A percentile compares a stretch with the other conserved stretches of the same genome.
Evolutionary conservation across 805 yeast genomes (phyloP).

Genomic region (Sugiyamaella qingdaonensis): DNA sequence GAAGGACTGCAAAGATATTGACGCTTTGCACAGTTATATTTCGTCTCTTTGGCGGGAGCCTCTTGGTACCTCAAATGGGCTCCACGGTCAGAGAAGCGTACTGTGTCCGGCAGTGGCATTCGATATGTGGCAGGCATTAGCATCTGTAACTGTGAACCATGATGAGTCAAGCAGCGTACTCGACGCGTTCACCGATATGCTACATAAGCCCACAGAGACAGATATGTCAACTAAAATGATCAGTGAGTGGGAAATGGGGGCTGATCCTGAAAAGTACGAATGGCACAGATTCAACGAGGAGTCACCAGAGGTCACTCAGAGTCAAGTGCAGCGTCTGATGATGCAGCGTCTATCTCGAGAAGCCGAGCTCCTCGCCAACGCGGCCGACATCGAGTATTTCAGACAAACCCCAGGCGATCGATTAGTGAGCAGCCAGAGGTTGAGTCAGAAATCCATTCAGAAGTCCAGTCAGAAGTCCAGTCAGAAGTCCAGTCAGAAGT

Average conservation of each 20-base stretch:
- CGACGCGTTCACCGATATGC: background rate
- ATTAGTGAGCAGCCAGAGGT: background rate
- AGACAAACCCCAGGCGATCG: background rate
- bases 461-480: background rate
- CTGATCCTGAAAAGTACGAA: slow-evolving; percentile 5
- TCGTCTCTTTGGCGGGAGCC: background rate
- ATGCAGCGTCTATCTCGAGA: background rate
- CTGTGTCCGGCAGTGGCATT: background rate
- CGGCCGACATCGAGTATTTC: background rate
- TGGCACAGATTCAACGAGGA: slow-evolving; percentile 8
- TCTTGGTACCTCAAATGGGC: background rate
- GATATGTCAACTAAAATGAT: slow-evolving; percentile 3
- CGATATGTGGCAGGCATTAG: background rate
- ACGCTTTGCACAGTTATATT: background rate
- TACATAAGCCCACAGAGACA: background rate
- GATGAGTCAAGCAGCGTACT: background rate
- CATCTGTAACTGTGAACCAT: background rate
- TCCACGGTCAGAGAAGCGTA: background rate
- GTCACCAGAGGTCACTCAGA: background rate
- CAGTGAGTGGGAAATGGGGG: slow-evolving; percentile 12
- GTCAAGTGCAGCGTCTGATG: background rate
- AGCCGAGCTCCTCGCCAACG: too few relatives aligned
- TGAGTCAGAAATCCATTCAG: background rate
- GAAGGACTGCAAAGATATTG: background rate
- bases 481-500: too few relatives aligned